phyloP scores from a whole-genome alignment of 495 filamentous ascomycete genomes.

The Podospora comata region DNA sequence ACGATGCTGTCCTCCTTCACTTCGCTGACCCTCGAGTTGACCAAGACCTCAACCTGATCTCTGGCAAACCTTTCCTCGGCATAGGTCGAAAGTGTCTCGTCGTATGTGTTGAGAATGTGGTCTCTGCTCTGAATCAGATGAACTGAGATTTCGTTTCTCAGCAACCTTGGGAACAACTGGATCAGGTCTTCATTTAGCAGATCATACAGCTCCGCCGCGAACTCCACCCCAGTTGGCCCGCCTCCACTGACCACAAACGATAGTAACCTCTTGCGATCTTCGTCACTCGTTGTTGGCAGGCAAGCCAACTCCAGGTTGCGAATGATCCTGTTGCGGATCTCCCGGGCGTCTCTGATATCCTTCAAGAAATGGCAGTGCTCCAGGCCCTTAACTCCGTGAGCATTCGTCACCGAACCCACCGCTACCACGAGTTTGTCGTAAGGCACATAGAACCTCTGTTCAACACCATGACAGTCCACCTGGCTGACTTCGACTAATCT shows the following conservation, averaged over 20 bases:
- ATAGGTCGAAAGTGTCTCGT: constrained; percentile 87
- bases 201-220: constrained; percentile 94
- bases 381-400: constrained; percentile 93
- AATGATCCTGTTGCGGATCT: constrained; percentile 86
- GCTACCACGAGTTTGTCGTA: constrained; percentile 98
- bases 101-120: constrained; percentile 98
- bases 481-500: constrained; percentile 87
- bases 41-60: constrained; percentile 85
- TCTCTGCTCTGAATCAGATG: constrained; percentile 91
- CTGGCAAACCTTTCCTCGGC: constrained; percentile 88
- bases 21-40: constrained; percentile 87
- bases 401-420: constrained; percentile 88
- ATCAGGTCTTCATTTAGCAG: constrained; percentile 93
- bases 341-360: constrained; percentile 82
- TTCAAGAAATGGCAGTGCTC: constrained; percentile 95
- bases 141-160: constrained; percentile 95
- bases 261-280: constrained; percentile 79
- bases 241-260: constrained; percentile 95
- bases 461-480: constrained; percentile 63
- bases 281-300: constrained; percentile 85
- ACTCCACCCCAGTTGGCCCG: constrained; percentile 95
- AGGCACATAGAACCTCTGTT: constrained; percentile 83
- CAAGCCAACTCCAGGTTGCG: constrained; percentile 91
- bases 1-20: constrained; percentile 79
- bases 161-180: constrained; percentile 76